Conservation (phyloP, 2,329 filamentous ascomycete genomes). For the Venturia oleaginea region DNA sequence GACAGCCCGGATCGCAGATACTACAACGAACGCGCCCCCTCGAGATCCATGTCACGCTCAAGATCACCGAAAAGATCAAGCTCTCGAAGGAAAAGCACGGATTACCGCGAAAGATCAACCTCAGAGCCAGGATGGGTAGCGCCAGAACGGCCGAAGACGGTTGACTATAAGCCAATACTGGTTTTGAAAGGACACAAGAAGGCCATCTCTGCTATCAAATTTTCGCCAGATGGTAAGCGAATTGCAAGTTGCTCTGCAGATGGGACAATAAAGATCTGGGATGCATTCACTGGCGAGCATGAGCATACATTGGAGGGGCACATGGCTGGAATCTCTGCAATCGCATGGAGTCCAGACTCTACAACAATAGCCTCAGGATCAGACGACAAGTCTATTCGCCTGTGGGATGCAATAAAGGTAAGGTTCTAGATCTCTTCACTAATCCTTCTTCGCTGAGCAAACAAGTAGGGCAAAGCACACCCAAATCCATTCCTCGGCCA, state of each 20-base stretch:
- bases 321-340: slow-evolving; percentile 80
- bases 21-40: background rate
- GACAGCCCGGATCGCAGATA: background rate
- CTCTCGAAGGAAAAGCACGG: background rate
- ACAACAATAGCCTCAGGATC: slow-evolving; percentile 81
- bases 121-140: slow-evolving; percentile 22
- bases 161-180: slow-evolving; percentile 59
- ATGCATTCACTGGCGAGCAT: slow-evolving; percentile 64
- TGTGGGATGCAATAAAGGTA: slow-evolving; percentile 67
- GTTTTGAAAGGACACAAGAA: slow-evolving; percentile 68
- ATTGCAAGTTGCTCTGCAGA: slow-evolving; percentile 88
- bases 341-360: slow-evolving; percentile 91
- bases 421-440: background rate
- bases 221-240: slow-evolving; percentile 83
- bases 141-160: slow-evolving; percentile 38
- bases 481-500: slow-evolving; percentile 66
- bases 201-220: slow-evolving; percentile 74
- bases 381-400: slow-evolving; percentile 89
- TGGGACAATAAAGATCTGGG: slow-evolving; percentile 85
- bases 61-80: slow-evolving; percentile 8
- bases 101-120: slow-evolving; percentile 23
- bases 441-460: background rate
- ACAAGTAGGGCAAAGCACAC: slow-evolving; percentile 43
- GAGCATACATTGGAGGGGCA: slow-evolving; percentile 89
- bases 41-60: slow-evolving; percentile 11